phyloP scores from a whole-genome alignment of 83 land plant species.

The Larix sibirica region DNA sequence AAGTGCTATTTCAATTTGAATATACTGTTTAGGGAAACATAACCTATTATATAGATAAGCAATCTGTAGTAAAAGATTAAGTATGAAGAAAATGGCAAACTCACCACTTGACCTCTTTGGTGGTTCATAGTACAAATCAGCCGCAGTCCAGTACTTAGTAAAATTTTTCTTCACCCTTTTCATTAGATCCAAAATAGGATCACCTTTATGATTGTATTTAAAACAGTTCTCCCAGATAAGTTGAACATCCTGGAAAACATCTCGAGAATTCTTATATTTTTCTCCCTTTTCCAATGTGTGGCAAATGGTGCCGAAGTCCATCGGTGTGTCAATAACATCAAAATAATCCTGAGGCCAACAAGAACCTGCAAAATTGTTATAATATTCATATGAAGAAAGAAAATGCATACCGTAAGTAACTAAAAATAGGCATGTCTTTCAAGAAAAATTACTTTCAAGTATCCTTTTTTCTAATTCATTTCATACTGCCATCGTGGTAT shows the following conservation, averaged over 20 bases:
- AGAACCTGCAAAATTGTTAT: neutral
- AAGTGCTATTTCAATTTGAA: neutral
- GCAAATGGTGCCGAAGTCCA: constrained; percentile 61
- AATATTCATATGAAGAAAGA: neutral
- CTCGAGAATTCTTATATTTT: constrained; percentile 35
- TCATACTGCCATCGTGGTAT: neutral
- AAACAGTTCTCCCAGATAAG: constrained; percentile 57
- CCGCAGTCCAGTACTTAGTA: constrained; percentile 47
- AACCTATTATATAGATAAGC: neutral
- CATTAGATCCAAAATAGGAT: constrained; percentile 51
- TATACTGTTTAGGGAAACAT: neutral
- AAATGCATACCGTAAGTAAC: neutral
- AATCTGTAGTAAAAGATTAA: neutral
- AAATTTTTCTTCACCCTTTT: constrained; percentile 45
- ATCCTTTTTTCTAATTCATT: neutral
- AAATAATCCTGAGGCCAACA: constrained; percentile 42
- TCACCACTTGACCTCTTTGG: constrained; percentile 14
- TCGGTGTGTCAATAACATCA: constrained; percentile 42
- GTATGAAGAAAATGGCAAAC: neutral
- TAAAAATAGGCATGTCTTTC: neutral
- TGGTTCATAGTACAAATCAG: constrained; percentile 30
- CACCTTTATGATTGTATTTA: constrained; percentile 52
- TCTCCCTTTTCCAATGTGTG: constrained; percentile 35
- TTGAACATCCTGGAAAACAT: constrained; percentile 49
- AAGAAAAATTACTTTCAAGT: neutral